Evolutionary conservation across 2,329 filamentous ascomycete species (phyloP), one percentile per base, ranked within the genome.

Genomic region (Penicillium sp.): DNA sequence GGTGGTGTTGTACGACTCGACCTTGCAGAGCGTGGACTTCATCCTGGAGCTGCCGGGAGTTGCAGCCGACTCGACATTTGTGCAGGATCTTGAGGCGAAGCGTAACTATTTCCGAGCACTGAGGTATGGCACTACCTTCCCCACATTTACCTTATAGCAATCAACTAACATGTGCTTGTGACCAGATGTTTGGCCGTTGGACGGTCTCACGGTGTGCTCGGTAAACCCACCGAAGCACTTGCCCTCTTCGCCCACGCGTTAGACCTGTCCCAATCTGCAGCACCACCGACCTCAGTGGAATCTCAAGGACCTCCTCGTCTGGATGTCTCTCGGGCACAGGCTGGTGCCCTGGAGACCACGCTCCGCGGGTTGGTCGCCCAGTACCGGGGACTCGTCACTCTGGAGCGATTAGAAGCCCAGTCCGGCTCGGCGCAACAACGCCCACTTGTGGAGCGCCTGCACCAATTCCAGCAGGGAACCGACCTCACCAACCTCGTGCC

Each of bases 21-120:
- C 88, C 7, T 75, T 97, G 20, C 90, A 97, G 73, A 97, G 91
- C 71, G 79, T 99, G 53, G 89, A 97, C 59, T 90, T 91, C 4
- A 86, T 97, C 69, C 90, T 89, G 63, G 91, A 96, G 54, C 80
- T 99, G 12, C 89, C 91, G 2, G 94, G 94, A 71, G 89, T 97
- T 15, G 91, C 91, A 29, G 88, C 91, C 34, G 94, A 99, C 65
- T 81, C 85, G 33, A 79, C 76, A 13, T 89, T 99, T 59, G 79
- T 91, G 4, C 76, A 81, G 39, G 90, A 94, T 69, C 78, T 99
- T n/a, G 84, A 90, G 49, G 85, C 85, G 27, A 93, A 90, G 61
- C 80, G 83, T 29, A 80, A 83, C 54, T 97, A 97, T 74, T 99
- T 97, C 76, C 84, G 87, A 55, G 89, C 94, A 8, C 79, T 97